A percentile compares a stretch with the other conserved stretches of the same genome.
Conservation (phyloP, 257 asterid genomes). For the Mitragyna speciosa region DNA sequence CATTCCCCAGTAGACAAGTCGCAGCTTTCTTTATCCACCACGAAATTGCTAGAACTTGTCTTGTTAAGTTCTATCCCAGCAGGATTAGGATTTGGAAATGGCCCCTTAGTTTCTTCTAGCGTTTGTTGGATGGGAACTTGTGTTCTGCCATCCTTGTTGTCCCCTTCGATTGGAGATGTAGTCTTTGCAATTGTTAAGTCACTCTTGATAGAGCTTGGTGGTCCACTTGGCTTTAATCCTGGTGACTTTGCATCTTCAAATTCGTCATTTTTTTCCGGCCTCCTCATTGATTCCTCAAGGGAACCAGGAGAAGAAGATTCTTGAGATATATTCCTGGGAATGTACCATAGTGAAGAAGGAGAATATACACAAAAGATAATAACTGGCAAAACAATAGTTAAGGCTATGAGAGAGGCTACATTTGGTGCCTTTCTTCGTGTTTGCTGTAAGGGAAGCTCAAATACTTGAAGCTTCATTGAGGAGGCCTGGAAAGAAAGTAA, state of each 20-base stretch:
- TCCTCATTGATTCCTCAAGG: neutral
- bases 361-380: neutral
- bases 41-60: neutral
- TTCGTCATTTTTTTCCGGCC: neutral
- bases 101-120: too few species aligned
- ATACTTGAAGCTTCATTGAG: slow-evolving; percentile 6
- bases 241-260: neutral
- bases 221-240: neutral
- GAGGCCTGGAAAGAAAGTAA: neutral
- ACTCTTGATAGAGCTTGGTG: neutral
- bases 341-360: slow-evolving; percentile 10
- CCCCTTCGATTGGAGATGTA: neutral
- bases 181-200: neutral
- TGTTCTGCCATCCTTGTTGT: neutral
- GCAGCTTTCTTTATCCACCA: neutral
- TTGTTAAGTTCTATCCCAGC: too few species aligned
- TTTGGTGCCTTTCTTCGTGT: slow-evolving; percentile 3
- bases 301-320: neutral
- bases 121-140: neutral
- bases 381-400: slow-evolving; percentile 4
- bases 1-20: slow-evolving; percentile 19
- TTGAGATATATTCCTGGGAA: neutral
- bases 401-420: slow-evolving; percentile 8
- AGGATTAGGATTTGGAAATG: too few species aligned
- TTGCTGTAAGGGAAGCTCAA: slow-evolving; percentile 4